Conservation (phyloP, 768 basidiomycete species). For the Royoungia palumana region DNA sequence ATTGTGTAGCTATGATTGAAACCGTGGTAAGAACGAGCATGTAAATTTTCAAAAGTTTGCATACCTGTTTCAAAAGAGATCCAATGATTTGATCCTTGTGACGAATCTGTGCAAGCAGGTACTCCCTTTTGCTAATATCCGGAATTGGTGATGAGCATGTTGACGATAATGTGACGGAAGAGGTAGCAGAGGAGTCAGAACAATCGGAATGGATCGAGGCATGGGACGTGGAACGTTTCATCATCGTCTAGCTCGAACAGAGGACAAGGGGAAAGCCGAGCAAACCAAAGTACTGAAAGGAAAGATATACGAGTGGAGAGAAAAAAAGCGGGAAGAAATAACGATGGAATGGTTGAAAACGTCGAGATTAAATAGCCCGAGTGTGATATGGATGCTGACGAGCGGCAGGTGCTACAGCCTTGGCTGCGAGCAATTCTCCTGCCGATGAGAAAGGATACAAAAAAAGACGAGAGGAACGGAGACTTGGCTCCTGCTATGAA, state of each 20-base stretch:
- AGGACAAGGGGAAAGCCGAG: too few species aligned
- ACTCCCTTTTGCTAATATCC: conserved; percentile 72
- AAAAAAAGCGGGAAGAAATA: neutral
- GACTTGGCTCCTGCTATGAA: neutral
- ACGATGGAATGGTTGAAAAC: neutral
- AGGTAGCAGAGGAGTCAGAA: conserved; percentile 29
- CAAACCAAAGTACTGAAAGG: neutral
- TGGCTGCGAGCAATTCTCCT: conserved; percentile 13
- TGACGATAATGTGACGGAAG: conserved; percentile 39
- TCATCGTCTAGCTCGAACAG: neutral
- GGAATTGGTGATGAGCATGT: conserved; percentile 28
- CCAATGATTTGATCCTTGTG: conserved; percentile 89
- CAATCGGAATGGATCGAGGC: conserved; percentile 19
- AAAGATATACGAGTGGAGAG: neutral
- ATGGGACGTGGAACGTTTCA: conserved; percentile 18
- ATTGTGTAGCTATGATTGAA: conserved; percentile 50
- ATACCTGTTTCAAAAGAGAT: conserved; percentile 76
- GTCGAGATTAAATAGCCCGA: conserved; percentile 21
- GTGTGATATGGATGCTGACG: neutral
- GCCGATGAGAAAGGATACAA: conserved; percentile 10
- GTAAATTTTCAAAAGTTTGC: conserved; percentile 7
- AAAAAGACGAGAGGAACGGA: neutral
- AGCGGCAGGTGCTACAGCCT: conserved; percentile 5
- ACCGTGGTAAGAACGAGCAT: neutral
- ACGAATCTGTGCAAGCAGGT: conserved; percentile 77